phyloP scores from a whole-genome alignment of 225 moss, liverwort and hornwort species.

The Marchantia paleacea region DNA sequence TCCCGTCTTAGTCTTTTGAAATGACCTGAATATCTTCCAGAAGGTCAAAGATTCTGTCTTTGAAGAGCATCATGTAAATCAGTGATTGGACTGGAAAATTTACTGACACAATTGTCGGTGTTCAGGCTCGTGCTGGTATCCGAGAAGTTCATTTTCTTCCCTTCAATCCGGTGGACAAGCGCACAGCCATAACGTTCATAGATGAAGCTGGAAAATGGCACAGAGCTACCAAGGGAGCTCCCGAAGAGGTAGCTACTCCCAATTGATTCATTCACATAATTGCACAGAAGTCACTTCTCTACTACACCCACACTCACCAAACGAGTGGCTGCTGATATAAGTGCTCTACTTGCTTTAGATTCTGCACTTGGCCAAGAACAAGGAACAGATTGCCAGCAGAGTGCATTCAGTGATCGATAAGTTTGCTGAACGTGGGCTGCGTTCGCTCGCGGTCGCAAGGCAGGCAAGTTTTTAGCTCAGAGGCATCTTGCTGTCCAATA shows the following conservation, averaged over 20 bases:
- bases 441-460: conserved; percentile 50
- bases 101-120: too few relatives aligned
- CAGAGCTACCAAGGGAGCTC: conserved; percentile 43
- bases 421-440: conserved; percentile 53
- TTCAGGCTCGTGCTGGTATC: conserved; percentile 38
- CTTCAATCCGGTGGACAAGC: conserved; percentile 51
- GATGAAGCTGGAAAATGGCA: conserved; percentile 42
- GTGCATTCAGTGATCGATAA: conserved; percentile 50
- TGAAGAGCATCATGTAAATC: too few relatives aligned
- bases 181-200: conserved; percentile 48
- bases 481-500: background rate
- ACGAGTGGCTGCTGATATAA: background rate
- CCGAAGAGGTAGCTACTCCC: conserved; percentile 25
- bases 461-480: conserved; percentile 30
- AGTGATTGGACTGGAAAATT: too few relatives aligned
- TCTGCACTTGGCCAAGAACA: conserved; percentile 40
- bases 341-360: conserved; percentile 26
- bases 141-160: conserved; percentile 47
- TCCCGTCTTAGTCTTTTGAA: background rate
- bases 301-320: too few relatives aligned
- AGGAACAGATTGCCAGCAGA: conserved; percentile 25
- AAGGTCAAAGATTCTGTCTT: too few relatives aligned
- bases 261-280: background rate
- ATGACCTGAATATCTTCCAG: background rate
- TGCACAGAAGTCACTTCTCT: background rate